Percentiles rank a stretch among this genome's conserved stretches.
Conservation (phyloP, 176 grass and related monocot genomes). For the Chloris gayana region DNA sequence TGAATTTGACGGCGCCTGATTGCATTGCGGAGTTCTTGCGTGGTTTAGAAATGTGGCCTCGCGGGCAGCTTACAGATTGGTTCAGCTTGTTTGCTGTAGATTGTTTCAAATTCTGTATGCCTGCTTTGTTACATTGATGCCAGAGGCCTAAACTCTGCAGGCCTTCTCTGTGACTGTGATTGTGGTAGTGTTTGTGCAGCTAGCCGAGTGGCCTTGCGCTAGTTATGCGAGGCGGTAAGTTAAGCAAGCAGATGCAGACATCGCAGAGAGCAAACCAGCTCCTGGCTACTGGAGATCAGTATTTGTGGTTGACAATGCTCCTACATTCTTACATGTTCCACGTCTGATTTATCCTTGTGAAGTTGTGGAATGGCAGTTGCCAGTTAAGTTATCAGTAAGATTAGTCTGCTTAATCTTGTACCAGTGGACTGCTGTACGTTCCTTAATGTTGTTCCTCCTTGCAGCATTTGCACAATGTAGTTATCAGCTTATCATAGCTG, state of each 20-base stretch:
- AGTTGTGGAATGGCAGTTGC: not conserved
- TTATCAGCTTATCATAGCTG: not conserved
- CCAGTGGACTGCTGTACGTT: not conserved
- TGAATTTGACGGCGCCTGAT: not conserved
- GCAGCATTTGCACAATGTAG: not conserved
- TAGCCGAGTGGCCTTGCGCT: slow-evolving; percentile 44
- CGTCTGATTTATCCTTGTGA: not conserved
- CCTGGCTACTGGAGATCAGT: slow-evolving; percentile 24
- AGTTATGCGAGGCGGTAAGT: slow-evolving; percentile 43
- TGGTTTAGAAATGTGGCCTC: not conserved
- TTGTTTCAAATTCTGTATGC: not conserved
- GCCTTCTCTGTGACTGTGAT: not conserved
- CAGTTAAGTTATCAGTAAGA: not conserved
- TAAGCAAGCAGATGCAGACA: slow-evolving; percentile 45
- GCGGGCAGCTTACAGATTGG: not conserved
- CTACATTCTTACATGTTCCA: not conserved
- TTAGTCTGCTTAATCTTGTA: not conserved
- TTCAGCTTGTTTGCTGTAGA: not conserved
- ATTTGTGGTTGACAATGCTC: slow-evolving; percentile 23
- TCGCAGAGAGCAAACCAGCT: slow-evolving; percentile 8
- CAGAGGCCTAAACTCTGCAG: not conserved
- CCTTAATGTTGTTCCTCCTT: not conserved
- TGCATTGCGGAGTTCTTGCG: not conserved
- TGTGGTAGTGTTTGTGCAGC: slow-evolving; percentile 21
- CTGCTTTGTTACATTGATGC: not conserved